Base-by-base conservation (phyloP, 2,329 filamentous ascomycete genomes). In the Colletotrichum chlorophyti region DNA sequence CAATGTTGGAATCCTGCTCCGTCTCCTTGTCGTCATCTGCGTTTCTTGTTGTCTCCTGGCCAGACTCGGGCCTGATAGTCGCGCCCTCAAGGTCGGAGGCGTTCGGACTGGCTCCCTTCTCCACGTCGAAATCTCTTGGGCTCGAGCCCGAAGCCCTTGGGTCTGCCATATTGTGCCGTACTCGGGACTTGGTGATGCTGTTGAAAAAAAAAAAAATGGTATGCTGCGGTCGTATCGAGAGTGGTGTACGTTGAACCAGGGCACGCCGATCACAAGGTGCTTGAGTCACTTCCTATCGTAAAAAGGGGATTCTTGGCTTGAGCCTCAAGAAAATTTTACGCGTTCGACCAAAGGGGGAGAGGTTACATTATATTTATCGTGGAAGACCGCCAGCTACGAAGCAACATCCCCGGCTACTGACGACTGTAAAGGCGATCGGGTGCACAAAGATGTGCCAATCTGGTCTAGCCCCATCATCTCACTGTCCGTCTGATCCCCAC, bases 1-100 rank as follows among this genome's bases (percentile, higher is more conserved):
- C 79, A 11, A 60, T 23, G 14, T 58, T 58, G 17, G 60, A 52
- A n/a, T 61, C 38, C n/a, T 34, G 27, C 3, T 37, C 41, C 11
- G 34, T 10, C n/a, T 53, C 51, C 17, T 59, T 48, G 6, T 19
- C 17, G 4, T 14, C 21, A 15, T 59, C 19, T 23, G n/a, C 21
- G 27, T 27, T 46, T 21, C 11, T 23, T n/a, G 34, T 6, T 8
- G 50, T 15, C 23, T 43, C 34, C 17, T 12, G 41, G 5, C 19
- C 34, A 11, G 49, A 58, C 9, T 59, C 55, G 17, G 55, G 42
- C 24, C 50, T 42, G 27, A 54, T 59, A 3, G 55, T 54, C 15
- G 55, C 55, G 37, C 51, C 42, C 19, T 59, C 55, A 6, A 54
- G 41, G 21, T 59, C 55, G 10, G 42, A 54, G 35, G 32, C 35